A percentile compares a stretch with the other conserved stretches of the same genome.
Evolutionary conservation across 805 yeast species (phyloP).

Genomic region (Clavispora asparagi): DNA sequence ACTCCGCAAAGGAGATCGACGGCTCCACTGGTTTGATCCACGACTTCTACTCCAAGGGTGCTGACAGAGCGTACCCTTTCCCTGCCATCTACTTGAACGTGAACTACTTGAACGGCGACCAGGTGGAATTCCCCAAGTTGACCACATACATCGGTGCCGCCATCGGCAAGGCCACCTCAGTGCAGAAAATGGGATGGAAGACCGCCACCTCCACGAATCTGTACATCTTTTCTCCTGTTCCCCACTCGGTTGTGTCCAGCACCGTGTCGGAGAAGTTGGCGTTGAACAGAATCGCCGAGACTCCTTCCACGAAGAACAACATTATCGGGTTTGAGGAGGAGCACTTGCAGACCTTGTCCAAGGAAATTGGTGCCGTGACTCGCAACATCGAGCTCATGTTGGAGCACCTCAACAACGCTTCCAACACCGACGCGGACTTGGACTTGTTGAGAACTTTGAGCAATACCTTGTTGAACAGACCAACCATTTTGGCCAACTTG

Average conservation of each 20-base stretch:
- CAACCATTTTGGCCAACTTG: constrained; percentile 43
- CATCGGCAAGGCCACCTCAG: constrained; percentile 49
- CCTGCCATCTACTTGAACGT: constrained; percentile 79
- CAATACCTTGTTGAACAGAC: constrained; percentile 49
- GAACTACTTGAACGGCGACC: constrained; percentile 46
- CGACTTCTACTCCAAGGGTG: constrained; percentile 68
- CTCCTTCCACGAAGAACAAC: constrained; percentile 23
- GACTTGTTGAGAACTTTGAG: constrained; percentile 65
- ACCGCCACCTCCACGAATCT: constrained; percentile 26
- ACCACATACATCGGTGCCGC: constrained; percentile 74
- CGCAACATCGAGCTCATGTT: constrained; percentile 46
- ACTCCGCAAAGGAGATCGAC: constrained; percentile 56
- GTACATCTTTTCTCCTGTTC: constrained; percentile 73
- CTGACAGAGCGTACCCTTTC: constrained; percentile 64
- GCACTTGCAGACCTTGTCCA: constrained; percentile 38
- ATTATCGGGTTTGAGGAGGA: constrained; percentile 25
- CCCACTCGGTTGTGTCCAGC: constrained; percentile 53
- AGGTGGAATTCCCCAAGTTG: constrained; percentile 49
- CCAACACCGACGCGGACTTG: constrained; percentile 41
- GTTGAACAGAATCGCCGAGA: constrained; percentile 41
- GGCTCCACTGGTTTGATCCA: constrained; percentile 73
- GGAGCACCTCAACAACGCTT: constrained; percentile 39
- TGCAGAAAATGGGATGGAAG: constrained; percentile 38
- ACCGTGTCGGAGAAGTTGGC: constrained; percentile 54
- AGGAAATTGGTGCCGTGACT: constrained; percentile 43